Percentiles rank a stretch among this genome's conserved stretches.
These are phyloP conservation scores for Keithomyces neogunnii DNA, from an alignment of 2,329 filamentous ascomycete genomes.

Conservation along the genomic window DNA sequence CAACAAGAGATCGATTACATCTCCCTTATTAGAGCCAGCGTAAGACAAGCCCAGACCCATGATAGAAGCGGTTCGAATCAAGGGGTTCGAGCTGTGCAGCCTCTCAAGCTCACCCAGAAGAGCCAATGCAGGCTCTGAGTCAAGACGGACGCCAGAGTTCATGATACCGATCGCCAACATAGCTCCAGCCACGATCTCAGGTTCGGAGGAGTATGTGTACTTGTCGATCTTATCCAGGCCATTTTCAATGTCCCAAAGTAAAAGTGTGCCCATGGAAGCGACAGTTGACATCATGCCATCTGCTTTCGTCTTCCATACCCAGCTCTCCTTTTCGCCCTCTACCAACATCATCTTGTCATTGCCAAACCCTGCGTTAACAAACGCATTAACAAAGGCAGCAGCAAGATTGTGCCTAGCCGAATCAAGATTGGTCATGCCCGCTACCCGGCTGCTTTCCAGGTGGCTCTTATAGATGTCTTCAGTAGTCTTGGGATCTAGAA, in stretches of 20 bases:
- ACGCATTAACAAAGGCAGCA: constrained; percentile 92
- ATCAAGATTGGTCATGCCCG: constrained; percentile 88
- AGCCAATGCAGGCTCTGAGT: constrained; percentile 84
- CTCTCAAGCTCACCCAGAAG: constrained; percentile 74
- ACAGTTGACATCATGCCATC: constrained; percentile 96
- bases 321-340: constrained; percentile 78
- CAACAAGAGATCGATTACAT: constrained; percentile 74
- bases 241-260: constrained; percentile 89
- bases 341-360: constrained; percentile 98
- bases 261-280: constrained; percentile 82
- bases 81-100: constrained; percentile 67
- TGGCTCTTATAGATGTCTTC: constrained; percentile 99
- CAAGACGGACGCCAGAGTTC: constrained; percentile 83
- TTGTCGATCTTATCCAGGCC: constrained; percentile 91
- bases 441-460: constrained; percentile 87
- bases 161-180: constrained; percentile 91
- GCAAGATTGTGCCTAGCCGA: constrained; percentile 94
- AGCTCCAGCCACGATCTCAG: constrained; percentile 79
- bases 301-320: constrained; percentile 99
- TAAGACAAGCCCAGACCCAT: constrained; percentile 96
- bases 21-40: constrained; percentile 86
- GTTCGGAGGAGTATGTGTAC: constrained; percentile 79
- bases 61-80: constrained; percentile 75
- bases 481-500: constrained; percentile 90
- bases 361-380: constrained; percentile 91